Evolutionary conservation across 306 rosid species (phyloP).

Genomic region (Vigna trinervia): DNA sequence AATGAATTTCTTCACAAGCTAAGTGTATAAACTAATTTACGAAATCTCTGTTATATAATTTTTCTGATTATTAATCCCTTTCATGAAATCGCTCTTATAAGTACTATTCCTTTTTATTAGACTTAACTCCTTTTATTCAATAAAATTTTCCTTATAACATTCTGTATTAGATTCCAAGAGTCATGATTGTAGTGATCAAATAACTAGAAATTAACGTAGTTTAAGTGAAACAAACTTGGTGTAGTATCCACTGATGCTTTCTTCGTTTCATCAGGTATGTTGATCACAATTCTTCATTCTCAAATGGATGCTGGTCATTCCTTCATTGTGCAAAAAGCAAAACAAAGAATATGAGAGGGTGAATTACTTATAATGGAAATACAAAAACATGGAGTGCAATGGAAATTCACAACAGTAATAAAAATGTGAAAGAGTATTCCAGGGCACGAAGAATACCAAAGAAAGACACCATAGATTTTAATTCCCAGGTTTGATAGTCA

Average conservation of each 20-base stretch:
- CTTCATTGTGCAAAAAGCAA: constrained; percentile 48
- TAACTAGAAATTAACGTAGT: too few relatives aligned
- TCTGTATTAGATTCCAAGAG: background rate
- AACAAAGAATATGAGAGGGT: constrained; percentile 46
- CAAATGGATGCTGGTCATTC: constrained; percentile 68
- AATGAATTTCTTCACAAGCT: too few relatives aligned
- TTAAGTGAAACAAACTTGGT: background rate
- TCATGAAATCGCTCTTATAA: too few relatives aligned
- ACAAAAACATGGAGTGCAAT: constrained; percentile 6
- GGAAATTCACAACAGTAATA: background rate
- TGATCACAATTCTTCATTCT: constrained; percentile 44
- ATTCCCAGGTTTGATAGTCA: background rate
- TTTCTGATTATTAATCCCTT: too few relatives aligned
- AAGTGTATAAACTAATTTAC: too few relatives aligned
- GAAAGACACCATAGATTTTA: background rate
- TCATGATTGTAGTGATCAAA: too few relatives aligned
- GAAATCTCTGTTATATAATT: too few relatives aligned
- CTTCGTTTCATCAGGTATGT: constrained; percentile 47
- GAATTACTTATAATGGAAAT: constrained; percentile 18
- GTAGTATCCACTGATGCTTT: constrained; percentile 2
- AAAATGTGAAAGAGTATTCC: constrained; percentile 17
- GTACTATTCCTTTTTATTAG: background rate
- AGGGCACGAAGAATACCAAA: constrained; percentile 5
- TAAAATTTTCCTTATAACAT: background rate
- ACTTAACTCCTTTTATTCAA: background rate